Evolutionary conservation across 371 early-diverging fungal species (phyloP).

Genomic region (Funneliformis caledonium): DNA sequence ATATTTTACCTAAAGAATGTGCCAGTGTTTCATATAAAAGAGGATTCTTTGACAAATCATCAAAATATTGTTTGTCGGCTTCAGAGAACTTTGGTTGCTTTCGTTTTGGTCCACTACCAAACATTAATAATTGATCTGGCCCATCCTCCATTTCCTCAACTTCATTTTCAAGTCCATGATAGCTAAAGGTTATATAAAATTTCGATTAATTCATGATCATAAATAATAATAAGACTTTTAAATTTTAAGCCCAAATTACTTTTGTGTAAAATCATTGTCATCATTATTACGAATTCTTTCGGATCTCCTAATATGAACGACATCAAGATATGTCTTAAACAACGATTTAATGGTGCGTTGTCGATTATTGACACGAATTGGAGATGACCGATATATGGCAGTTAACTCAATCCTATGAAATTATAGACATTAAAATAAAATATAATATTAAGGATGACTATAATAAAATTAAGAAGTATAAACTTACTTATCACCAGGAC

Average conservation of each 20-base stretch:
- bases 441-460: background rate
- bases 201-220: background rate
- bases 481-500: slow-evolving; percentile 93
- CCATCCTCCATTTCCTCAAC: slow-evolving; percentile 34
- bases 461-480: background rate
- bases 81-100: slow-evolving; percentile 55
- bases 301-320: slow-evolving; percentile 88
- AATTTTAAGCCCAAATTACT: slow-evolving; percentile 29
- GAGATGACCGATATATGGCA: slow-evolving; percentile 96
- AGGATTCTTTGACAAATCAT: slow-evolving; percentile 61
- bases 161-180: background rate
- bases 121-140: slow-evolving; percentile 31
- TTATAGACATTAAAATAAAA: background rate
- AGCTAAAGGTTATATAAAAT: background rate
- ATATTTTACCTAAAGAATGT: slow-evolving; percentile 67
- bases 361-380: slow-evolving; percentile 94
- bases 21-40: slow-evolving; percentile 84
- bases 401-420: slow-evolving; percentile 84
- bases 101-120: background rate
- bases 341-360: slow-evolving; percentile 91
- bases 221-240: background rate
- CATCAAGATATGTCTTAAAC: slow-evolving; percentile 97
- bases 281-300: slow-evolving; percentile 71
- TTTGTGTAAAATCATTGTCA: slow-evolving; percentile 42
- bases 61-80: slow-evolving; percentile 70